phyloP scores from a whole-genome alignment of 2,329 filamentous ascomycete genomes.

The Blastomyces parvus region DNA sequence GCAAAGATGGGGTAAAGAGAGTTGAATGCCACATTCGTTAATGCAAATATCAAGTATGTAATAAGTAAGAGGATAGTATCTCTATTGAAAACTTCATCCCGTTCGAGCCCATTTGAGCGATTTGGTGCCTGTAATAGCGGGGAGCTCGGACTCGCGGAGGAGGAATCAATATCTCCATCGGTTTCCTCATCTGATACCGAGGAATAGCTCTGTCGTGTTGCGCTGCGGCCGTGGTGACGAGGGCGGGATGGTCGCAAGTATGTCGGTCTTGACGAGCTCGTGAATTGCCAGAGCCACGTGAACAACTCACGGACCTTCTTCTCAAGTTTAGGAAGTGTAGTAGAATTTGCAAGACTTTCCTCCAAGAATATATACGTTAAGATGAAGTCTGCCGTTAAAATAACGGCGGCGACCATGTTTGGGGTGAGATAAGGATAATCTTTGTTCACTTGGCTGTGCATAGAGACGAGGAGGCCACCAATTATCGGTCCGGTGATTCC shows the following conservation, averaged over 20 bases:
- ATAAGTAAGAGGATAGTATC: constrained; percentile 72
- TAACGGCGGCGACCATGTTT: constrained; percentile 65
- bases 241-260: constrained; percentile 41
- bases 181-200: constrained; percentile 33
- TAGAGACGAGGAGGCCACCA: constrained; percentile 72
- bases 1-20: constrained; percentile 91
- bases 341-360: constrained; percentile 67
- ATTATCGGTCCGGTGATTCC: constrained; percentile 86
- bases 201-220: constrained; percentile 17
- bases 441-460: constrained; percentile 46
- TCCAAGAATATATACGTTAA: constrained; percentile 73
- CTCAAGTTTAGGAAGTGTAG: constrained; percentile 50
- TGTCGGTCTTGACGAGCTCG: constrained; percentile 48
- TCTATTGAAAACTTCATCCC: constrained; percentile 59
- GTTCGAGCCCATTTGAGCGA: constrained; percentile 41
- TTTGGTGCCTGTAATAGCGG: constrained; percentile 31
- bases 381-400: constrained; percentile 63
- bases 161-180: constrained; percentile 37
- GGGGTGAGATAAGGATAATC: constrained; percentile 75
- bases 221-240: constrained; percentile 22
- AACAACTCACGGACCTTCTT: constrained; percentile 53
- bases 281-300: constrained; percentile 61
- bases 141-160: constrained; percentile 28
- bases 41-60: constrained; percentile 87
- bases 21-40: constrained; percentile 92